Evolutionary conservation across 2,329 filamentous ascomycete genomes (phyloP).

Genomic region (Phialophora verrucosa): DNA sequence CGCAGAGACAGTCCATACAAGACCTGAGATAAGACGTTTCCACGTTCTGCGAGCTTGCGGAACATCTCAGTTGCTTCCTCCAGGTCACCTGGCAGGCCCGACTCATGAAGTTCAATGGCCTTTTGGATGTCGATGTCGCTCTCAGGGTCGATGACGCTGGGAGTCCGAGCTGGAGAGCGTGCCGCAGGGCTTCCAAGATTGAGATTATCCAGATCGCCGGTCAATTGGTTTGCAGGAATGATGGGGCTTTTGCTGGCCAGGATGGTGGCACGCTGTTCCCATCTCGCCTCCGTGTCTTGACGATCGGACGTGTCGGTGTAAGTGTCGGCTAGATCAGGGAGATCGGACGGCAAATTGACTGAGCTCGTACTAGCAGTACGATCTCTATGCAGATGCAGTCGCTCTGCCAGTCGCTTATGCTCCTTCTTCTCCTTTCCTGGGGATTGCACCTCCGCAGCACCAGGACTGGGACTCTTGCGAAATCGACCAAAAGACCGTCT

Average conservation of each 20-base stretch:
- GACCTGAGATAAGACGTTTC: constrained; percentile 94
- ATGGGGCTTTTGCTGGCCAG: constrained; percentile 59
- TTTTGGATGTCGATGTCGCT: constrained; percentile 76
- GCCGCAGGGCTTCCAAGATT: constrained; percentile 17
- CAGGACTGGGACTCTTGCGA: constrained; percentile 42
- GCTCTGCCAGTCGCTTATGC: constrained; percentile 62
- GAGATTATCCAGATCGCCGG: constrained; percentile 22
- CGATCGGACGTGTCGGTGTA: constrained; percentile 55
- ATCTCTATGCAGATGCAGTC: constrained; percentile 66
- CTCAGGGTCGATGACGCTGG: constrained; percentile 41
- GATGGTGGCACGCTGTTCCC: constrained; percentile 93
- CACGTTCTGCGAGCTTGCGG: constrained; percentile 77
- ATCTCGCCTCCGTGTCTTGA: constrained; percentile 71
- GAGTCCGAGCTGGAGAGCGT: constrained; percentile 27
- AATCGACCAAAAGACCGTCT: constrained; percentile 43
- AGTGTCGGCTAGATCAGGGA: constrained; percentile 71
- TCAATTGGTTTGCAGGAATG: constrained; percentile 9
- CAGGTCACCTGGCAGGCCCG: constrained; percentile 82
- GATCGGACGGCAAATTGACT: constrained; percentile 75
- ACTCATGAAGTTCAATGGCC: constrained; percentile 92
- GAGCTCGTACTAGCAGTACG: constrained; percentile 63
- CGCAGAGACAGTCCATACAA: constrained; percentile 80
- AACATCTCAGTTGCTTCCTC: constrained; percentile 84
- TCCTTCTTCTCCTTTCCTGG: constrained; percentile 44
- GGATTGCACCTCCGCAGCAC: constrained; percentile 46